Evolutionary conservation across 192 early-diverging fungal species (phyloP).

Genomic region (Gonapodya sp.): DNA sequence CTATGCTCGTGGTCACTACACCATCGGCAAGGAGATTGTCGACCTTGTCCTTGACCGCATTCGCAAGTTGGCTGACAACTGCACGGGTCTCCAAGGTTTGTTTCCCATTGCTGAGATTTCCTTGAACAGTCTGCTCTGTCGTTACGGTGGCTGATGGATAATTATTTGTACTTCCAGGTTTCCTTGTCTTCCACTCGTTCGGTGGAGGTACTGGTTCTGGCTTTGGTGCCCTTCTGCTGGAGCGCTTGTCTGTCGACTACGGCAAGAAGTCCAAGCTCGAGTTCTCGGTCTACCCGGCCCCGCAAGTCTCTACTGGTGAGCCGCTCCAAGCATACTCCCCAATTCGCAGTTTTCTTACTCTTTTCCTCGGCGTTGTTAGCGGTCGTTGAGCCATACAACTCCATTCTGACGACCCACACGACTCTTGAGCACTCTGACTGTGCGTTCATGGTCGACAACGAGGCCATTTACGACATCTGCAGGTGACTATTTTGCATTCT

Average conservation of each 20-base stretch:
- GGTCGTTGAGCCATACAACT: conserved; percentile 41
- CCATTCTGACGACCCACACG: conserved; percentile 98
- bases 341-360: conserved; percentile 82
- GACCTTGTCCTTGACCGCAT: conserved; percentile 94
- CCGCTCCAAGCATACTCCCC: conserved; percentile 36
- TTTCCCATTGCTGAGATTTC: neutral
- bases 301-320: conserved; percentile 78
- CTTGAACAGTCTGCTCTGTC: neutral
- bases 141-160: neutral
- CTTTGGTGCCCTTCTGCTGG: conserved; percentile 93
- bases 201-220: conserved; percentile 99
- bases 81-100: conserved; percentile 82
- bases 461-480: conserved; percentile 99
- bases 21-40: conserved; percentile 98
- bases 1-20: conserved; percentile 99
- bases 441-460: conserved; percentile 99
- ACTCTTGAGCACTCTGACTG: conserved; percentile 98
- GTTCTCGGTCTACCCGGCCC: conserved; percentile 98
- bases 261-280: conserved; percentile 99
- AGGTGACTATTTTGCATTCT: no score
- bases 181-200: conserved; percentile 99
- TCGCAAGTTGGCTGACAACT: conserved; percentile 95
- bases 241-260: conserved; percentile 99
- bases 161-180: conserved; percentile 29
- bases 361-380: neutral